Evolutionary conservation across 441 rosid species (phyloP), one percentile per base, ranked within the genome.

Genomic region (Mallotus japonicus): DNA sequence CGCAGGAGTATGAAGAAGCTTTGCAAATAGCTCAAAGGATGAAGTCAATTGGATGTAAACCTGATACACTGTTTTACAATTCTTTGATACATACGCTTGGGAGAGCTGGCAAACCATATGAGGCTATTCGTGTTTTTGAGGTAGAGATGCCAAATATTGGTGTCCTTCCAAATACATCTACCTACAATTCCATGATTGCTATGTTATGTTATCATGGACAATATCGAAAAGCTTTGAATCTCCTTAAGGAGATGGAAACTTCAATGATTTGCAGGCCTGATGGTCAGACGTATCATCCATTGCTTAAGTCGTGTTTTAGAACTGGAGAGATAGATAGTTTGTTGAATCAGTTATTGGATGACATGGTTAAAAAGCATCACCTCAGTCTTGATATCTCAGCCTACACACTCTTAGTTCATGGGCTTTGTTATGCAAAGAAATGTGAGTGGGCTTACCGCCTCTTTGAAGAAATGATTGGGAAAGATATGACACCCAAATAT

Each of bases 121-220:
- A 94, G 47, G 96, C 95, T 16, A 74, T 79, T 61, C 19, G 63
- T 22, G 85, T 89, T 74, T 92, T 88, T 50, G 81, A 86, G 74
- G 82, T 70, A 76, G 90, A 85, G 86, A 88, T 89, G 94, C 84
- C 83, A 22, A 77, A 76, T 47, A 71, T 22, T 37, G 82, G 88
- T 50, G 78, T 87, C 71, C 24, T 44, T 22, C 80, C 83, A 2
- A 85, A 79, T 68, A 78, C 92, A 6, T 88, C 94, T 4, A 89
- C 97, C 4, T 89, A 86, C 75, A 92, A 94, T 79, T 77, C 91
- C 11, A 84, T 92, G 94, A 87, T 92, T 76, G 86, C 95, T 53
- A 86, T 88, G 92, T 85, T 88, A 47, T 94, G 96, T 73, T 83
- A 83, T 76, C 85, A 85, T 5, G 81, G 64, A 67, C 82, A 78